Conservation (phyloP, 2,329 filamentous ascomycete genomes). For the Phoma sp. region DNA sequence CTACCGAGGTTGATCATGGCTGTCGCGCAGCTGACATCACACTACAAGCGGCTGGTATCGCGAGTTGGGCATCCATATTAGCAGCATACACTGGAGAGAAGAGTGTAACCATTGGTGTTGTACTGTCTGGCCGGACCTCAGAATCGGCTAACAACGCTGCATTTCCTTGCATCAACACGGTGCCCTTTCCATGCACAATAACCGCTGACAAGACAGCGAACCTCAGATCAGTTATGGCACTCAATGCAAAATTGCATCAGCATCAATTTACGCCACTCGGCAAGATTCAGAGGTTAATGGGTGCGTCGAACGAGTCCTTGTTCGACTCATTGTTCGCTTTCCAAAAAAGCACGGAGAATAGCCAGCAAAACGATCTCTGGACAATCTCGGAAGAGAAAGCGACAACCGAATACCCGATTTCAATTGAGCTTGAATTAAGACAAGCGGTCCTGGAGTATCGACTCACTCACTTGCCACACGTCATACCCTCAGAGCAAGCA, state of each 20-base stretch:
- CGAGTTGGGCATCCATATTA: slow-evolving; percentile 78
- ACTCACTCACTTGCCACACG: slow-evolving; percentile 68
- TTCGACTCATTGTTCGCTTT: slow-evolving; percentile 90
- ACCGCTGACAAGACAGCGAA: slow-evolving; percentile 62
- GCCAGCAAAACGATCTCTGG: slow-evolving; percentile 58
- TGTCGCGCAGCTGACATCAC: slow-evolving; percentile 70
- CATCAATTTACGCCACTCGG: slow-evolving; percentile 75
- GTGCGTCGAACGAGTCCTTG: slow-evolving; percentile 66
- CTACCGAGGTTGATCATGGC: slow-evolving; percentile 59
- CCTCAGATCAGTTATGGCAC: slow-evolving; percentile 67
- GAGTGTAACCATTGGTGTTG: slow-evolving; percentile 77
- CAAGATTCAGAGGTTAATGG: slow-evolving; percentile 75
- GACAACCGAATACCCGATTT: slow-evolving; percentile 77
- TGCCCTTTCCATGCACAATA: slow-evolving; percentile 72
- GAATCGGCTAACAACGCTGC: slow-evolving; percentile 64
- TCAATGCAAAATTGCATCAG: slow-evolving; percentile 69
- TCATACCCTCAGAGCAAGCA: slow-evolving; percentile 74
- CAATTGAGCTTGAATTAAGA: slow-evolving; percentile 75
- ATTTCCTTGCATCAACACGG: slow-evolving; percentile 82
- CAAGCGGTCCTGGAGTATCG: slow-evolving; percentile 63
- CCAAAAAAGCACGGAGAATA: slow-evolving; percentile 63
- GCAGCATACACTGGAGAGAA: slow-evolving; percentile 78
- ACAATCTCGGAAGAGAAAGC: slow-evolving; percentile 68
- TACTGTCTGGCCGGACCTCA: slow-evolving; percentile 75
- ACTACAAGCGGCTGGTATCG: slow-evolving; percentile 76